phyloP scores from a whole-genome alignment of 495 filamentous ascomycete genomes.

The Penicillium bovifimosum region DNA sequence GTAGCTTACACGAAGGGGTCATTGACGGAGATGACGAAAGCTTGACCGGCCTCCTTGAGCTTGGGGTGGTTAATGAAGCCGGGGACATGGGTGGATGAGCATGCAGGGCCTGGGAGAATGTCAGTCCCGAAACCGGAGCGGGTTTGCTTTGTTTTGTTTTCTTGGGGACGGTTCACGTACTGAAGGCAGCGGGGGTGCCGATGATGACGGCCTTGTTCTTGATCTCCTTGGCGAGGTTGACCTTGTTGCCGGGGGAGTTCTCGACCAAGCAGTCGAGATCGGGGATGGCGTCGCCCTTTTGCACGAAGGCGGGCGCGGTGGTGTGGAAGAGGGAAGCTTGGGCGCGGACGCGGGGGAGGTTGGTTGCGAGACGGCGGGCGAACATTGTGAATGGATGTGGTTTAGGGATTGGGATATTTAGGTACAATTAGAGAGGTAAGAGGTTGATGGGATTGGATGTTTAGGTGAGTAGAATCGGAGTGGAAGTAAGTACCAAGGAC shows the following conservation, averaged over 20 bases:
- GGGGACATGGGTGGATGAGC: slow-evolving; percentile 74
- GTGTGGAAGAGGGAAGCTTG: slow-evolving; percentile 45
- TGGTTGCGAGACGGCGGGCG: slow-evolving; percentile 37
- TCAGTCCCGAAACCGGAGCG: slow-evolving; percentile 1
- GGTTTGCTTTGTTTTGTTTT: too few relatives aligned
- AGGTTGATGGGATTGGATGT: too few relatives aligned
- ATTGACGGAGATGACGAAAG: slow-evolving; percentile 89
- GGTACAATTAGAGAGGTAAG: too few relatives aligned
- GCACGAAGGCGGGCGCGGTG: slow-evolving; percentile 50
- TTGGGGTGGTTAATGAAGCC: slow-evolving; percentile 73
- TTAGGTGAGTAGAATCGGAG: too few relatives aligned
- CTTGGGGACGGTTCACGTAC: slow-evolving; percentile 34
- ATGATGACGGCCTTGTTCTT: slow-evolving; percentile 71
- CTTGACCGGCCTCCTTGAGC: slow-evolving; percentile 66
- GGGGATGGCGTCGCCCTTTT: slow-evolving; percentile 59
- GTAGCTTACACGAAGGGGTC: slow-evolving; percentile 83
- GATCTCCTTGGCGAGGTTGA: slow-evolving; percentile 76
- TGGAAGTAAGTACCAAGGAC: too few relatives aligned
- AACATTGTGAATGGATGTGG: slow-evolving; percentile 31
- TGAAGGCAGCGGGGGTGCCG: slow-evolving; percentile 88
- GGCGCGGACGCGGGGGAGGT: slow-evolving; percentile 30
- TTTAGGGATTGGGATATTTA: background rate
- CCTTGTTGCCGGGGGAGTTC: slow-evolving; percentile 68
- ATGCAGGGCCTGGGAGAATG: slow-evolving; percentile 52
- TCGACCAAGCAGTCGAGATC: slow-evolving; percentile 56